Evolutionary conservation across 768 basidiomycete genomes (phyloP).

Genomic region (Suillus paluster): DNA sequence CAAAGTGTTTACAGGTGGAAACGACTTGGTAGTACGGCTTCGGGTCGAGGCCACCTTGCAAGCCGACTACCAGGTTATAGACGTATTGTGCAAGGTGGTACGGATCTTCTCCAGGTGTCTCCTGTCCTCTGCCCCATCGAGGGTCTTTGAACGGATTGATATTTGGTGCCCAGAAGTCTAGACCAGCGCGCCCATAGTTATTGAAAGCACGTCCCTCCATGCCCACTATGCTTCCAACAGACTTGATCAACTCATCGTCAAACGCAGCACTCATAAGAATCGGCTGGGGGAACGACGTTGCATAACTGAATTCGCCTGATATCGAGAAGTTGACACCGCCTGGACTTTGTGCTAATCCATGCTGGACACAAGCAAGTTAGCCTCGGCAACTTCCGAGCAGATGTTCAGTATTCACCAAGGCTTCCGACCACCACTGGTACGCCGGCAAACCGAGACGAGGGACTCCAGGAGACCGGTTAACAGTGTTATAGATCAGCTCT

Average conservation of each 20-base stretch:
- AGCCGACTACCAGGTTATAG: slow-evolving; percentile 53
- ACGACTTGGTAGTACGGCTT: slow-evolving; percentile 53
- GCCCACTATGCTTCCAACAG: slow-evolving; percentile 53
- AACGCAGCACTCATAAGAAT: slow-evolving; percentile 60
- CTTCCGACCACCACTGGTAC: slow-evolving; percentile 68
- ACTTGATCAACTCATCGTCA: slow-evolving; percentile 55
- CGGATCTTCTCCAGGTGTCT: slow-evolving; percentile 66
- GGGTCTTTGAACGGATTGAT: slow-evolving; percentile 59
- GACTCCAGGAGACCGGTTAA: slow-evolving; percentile 53
- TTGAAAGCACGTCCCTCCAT: slow-evolving; percentile 64
- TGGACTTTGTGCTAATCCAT: slow-evolving; percentile 57
- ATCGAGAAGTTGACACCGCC: slow-evolving; percentile 55
- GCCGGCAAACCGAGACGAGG: slow-evolving; percentile 57
- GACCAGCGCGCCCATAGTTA: slow-evolving; percentile 54
- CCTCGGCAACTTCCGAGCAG: not conserved
- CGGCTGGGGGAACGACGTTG: slow-evolving; percentile 63
- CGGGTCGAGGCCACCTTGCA: slow-evolving; percentile 63
- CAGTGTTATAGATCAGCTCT: slow-evolving; percentile 57
- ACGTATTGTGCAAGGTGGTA: slow-evolving; percentile 58
- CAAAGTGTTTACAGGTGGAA: slow-evolving; percentile 65
- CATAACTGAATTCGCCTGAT: slow-evolving; percentile 56
- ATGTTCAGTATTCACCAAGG: slow-evolving; percentile 44
- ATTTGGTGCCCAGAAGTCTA: slow-evolving; percentile 64
- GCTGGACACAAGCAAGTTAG: slow-evolving; percentile 37
- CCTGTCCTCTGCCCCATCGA: slow-evolving; percentile 65